Conservation (phyloP, 495 filamentous ascomycete genomes). For the Aspergillus avenaceus region DNA sequence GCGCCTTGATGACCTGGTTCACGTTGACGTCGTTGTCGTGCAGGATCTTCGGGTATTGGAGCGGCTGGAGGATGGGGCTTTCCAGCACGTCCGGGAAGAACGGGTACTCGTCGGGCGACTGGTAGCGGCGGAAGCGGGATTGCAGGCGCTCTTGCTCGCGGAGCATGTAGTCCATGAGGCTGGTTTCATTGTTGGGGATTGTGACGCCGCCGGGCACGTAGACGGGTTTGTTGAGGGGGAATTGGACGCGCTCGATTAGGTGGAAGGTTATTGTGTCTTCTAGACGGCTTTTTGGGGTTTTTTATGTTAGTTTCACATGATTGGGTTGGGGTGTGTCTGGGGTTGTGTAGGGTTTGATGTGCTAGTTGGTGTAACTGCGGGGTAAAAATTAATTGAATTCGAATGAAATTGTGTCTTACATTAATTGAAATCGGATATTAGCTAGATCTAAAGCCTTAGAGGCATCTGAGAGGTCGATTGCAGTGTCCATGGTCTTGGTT, state of each 20-base stretch:
- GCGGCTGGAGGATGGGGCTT: conserved; percentile 76
- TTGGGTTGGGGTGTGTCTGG: neutral
- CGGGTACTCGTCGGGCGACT: conserved; percentile 95
- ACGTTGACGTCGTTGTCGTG: conserved; percentile 89
- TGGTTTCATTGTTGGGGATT: conserved; percentile 67
- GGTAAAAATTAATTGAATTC: neutral
- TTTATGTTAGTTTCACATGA: neutral
- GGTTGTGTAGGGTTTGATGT: neutral
- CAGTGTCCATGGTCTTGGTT: conserved; percentile 68
- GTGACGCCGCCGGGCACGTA: conserved; percentile 76
- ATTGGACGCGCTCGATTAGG: conserved; percentile 96
- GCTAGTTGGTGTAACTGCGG: conserved; percentile 7
- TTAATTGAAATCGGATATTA: conserved; percentile 93
- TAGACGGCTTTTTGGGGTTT: conserved; percentile 62
- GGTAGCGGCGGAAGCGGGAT: conserved; percentile 90
- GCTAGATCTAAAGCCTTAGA: conserved; percentile 81
- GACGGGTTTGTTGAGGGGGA: conserved; percentile 86
- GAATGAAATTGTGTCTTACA: conserved; percentile 51
- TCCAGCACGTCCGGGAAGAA: conserved; percentile 88
- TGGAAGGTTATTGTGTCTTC: conserved; percentile 99
- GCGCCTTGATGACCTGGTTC: conserved; percentile 79
- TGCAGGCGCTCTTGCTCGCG: conserved; percentile 84
- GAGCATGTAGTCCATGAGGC: conserved; percentile 93
- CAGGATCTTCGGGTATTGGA: conserved; percentile 88
- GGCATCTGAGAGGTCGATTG: conserved; percentile 81